Evolutionary conservation across 106 monocot species (phyloP).

Genomic region (Xerophyta viscosa): DNA sequence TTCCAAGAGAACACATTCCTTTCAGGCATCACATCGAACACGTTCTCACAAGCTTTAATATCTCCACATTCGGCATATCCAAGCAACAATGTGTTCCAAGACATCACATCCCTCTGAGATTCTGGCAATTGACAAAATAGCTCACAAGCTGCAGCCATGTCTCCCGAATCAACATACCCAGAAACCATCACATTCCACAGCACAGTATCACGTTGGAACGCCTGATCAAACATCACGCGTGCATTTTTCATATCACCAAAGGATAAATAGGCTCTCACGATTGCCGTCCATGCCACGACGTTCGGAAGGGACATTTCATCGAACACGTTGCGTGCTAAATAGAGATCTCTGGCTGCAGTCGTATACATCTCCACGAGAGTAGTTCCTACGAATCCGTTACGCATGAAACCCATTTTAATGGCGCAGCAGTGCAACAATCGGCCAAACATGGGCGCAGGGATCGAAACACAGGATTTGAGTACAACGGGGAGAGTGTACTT

Average conservation of each 20-base stretch:
- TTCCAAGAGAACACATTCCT: conserved; percentile 72
- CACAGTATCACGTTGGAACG: conserved; percentile 24
- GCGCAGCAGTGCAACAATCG: conserved; percentile 33
- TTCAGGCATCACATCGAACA: conserved; percentile 47
- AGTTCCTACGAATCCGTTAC: conserved; percentile 35
- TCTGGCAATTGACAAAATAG: conserved; percentile 44
- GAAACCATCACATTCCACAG: conserved; percentile 52
- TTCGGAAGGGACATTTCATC: conserved; percentile 35
- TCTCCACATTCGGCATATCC: conserved; percentile 28
- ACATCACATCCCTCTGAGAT: conserved; percentile 22
- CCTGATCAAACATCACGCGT: conserved; percentile 22
- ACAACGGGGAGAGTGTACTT: conserved; percentile 49
- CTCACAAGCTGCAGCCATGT: conserved; percentile 21
- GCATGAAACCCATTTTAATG: conserved; percentile 31
- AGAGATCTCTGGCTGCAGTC: neutral
- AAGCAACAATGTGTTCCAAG: conserved; percentile 57
- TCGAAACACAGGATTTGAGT: conserved; percentile 29
- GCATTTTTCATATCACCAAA: conserved; percentile 27
- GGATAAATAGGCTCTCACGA: conserved; percentile 25
- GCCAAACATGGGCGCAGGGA: conserved; percentile 4
- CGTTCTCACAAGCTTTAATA: conserved; percentile 22
- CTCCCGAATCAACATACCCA: conserved; percentile 28
- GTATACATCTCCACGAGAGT: conserved; percentile 50
- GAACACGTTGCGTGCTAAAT: conserved; percentile 30
- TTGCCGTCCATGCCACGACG: conserved; percentile 39